Conservation (phyloP, 1,284 basidiomycete genomes). For the Rhodotorula sp. region DNA sequence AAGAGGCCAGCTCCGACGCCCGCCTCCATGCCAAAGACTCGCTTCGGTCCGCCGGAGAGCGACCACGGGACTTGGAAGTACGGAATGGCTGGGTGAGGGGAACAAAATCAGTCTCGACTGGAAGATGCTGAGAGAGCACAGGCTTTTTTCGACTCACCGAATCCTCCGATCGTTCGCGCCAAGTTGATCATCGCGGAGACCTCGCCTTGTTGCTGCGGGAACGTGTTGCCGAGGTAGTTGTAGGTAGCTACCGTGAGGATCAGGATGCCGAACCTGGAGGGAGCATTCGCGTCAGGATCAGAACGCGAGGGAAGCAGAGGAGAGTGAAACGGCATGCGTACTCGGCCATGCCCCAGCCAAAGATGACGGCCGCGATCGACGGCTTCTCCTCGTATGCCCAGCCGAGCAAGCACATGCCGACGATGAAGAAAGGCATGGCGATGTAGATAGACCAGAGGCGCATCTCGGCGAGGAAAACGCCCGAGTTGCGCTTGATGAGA, state of each 20-base stretch:
- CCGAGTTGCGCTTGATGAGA: slow-evolving; percentile 61
- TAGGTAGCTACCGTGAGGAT: slow-evolving; percentile 36
- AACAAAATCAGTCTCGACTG: background rate
- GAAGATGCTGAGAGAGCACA: no score
- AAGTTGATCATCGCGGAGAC: slow-evolving; percentile 62
- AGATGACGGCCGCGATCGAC: slow-evolving; percentile 49
- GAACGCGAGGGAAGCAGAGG: background rate
- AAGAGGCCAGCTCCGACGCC: slow-evolving; percentile 60
- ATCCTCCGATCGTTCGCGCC: slow-evolving; percentile 57
- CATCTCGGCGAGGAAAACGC: slow-evolving; percentile 68
- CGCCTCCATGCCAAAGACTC: slow-evolving; percentile 58
- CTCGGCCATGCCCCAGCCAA: slow-evolving; percentile 45
- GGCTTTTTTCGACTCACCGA: background rate
- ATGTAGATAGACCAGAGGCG: slow-evolving; percentile 64
- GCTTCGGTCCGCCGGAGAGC: background rate
- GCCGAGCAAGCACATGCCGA: slow-evolving; percentile 60
- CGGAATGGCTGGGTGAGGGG: background rate
- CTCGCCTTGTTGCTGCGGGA: slow-evolving; percentile 58
- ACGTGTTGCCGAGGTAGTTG: slow-evolving; percentile 55
- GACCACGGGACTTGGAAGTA: slow-evolving; percentile 49
- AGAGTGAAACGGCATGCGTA: slow-evolving; percentile 14
- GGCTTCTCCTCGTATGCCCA: slow-evolving; percentile 63
- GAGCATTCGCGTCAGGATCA: no score
- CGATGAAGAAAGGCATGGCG: slow-evolving; percentile 47
- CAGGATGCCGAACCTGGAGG: slow-evolving; percentile 18